These are phyloP conservation scores for Benincasa hispida DNA, from an alignment of 306 rosid genomes.

Conservation along the genomic window DNA sequence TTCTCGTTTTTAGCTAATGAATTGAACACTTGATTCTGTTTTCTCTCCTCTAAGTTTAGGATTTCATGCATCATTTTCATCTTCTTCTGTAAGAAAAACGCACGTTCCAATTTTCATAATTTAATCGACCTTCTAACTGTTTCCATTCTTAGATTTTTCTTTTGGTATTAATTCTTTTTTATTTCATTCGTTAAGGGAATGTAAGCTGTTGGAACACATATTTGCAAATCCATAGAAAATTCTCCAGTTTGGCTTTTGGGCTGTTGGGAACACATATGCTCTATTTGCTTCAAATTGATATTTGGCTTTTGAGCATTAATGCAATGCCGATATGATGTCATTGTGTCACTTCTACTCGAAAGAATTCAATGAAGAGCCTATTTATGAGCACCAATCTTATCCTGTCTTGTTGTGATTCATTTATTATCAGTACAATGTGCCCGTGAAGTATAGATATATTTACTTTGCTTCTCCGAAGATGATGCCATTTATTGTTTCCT, in stretches of 20 bases:
- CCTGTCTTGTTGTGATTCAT: slow-evolving; percentile 5
- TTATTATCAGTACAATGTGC: slow-evolving; percentile 3
- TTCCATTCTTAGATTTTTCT: background rate
- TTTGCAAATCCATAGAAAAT: background rate
- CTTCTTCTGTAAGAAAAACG: too few species aligned
- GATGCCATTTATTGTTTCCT: background rate
- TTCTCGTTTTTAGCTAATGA: background rate
- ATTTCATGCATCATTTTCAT: background rate
- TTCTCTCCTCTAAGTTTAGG: background rate
- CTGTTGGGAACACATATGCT: background rate
- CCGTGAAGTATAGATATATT: slow-evolving; percentile 8
- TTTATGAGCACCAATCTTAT: background rate
- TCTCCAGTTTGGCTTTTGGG: background rate
- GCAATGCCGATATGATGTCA: background rate
- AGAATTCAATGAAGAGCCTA: background rate
- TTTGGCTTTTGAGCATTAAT: background rate
- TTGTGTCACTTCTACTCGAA: background rate
- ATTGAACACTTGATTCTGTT: background rate
- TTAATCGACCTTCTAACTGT: background rate
- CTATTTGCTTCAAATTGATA: background rate
- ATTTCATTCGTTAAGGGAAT: background rate
- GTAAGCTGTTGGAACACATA: background rate
- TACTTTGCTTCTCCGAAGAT: background rate
- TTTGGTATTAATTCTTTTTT: background rate
- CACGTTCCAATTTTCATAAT: too few species aligned